Conservation (phyloP, 352 stramenopile species). For the Thalassiosira exigua region DNA sequence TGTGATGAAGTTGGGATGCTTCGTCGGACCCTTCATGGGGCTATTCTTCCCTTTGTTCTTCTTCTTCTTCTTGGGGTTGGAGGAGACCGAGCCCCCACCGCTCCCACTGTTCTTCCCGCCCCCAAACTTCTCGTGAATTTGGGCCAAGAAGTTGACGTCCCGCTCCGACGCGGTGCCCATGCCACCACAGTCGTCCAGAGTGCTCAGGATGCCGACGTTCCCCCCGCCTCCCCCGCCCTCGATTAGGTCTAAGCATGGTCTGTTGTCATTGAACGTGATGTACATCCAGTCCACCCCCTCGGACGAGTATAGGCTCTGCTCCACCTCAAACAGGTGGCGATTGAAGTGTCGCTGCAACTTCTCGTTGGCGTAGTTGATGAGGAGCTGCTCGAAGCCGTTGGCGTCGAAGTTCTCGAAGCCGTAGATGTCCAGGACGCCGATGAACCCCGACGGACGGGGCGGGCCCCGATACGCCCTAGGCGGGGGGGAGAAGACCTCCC, state of each 20-base stretch:
- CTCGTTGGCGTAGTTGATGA: constrained; percentile 90
- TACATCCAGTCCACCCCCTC: constrained; percentile 86
- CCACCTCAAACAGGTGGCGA: constrained; percentile 86
- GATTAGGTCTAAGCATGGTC: constrained; percentile 83
- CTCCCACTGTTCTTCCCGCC: constrained; percentile 69
- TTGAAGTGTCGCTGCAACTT: constrained; percentile 88
- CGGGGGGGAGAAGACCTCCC: constrained; percentile 40
- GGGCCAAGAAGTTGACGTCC: constrained; percentile 82
- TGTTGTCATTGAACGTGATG: constrained; percentile 87
- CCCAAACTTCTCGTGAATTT: constrained; percentile 82
- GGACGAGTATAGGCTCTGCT: constrained; percentile 82
- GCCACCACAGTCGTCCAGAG: constrained; percentile 81
- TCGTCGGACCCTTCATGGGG: constrained; percentile 30
- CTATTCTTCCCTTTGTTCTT: constrained; percentile 40
- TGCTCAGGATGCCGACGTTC: constrained; percentile 77
- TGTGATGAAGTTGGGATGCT: constrained; percentile 81
- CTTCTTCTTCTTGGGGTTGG: constrained; percentile 51
- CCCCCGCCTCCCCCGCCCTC: constrained; percentile 71
- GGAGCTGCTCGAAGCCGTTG: constrained; percentile 89
- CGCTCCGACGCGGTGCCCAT: constrained; percentile 83
- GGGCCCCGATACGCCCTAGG: constrained; percentile 8
- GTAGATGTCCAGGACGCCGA: constrained; percentile 90
- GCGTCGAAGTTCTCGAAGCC: constrained; percentile 89
- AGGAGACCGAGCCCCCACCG: background rate
- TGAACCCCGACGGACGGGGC: constrained; percentile 70